Conservation (phyloP, 2,329 filamentous ascomycete genomes). For the Beauveria scarabaeidicola region DNA sequence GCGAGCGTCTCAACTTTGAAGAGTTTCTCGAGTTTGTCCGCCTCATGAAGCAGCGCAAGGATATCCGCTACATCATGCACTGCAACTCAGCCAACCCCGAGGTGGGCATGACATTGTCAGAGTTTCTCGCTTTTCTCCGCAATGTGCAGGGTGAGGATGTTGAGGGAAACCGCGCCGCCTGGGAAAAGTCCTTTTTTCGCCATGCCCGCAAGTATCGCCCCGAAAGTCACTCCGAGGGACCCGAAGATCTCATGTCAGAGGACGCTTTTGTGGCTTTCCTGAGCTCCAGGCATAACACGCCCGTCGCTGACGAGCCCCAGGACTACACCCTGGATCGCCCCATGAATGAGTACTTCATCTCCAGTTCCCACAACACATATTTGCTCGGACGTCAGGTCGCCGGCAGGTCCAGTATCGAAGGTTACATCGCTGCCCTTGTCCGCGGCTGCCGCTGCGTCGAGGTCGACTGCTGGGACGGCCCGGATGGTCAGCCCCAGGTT, state of each 20-base stretch:
- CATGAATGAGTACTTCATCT: slow-evolving; percentile 95
- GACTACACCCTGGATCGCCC: slow-evolving; percentile 67
- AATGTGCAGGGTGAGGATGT: slow-evolving; percentile 70
- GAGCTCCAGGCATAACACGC: slow-evolving; percentile 63
- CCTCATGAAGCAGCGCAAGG: slow-evolving; percentile 73
- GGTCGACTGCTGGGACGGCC: slow-evolving; percentile 96
- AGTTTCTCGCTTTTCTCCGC: slow-evolving; percentile 70
- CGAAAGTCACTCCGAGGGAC: slow-evolving; percentile 37
- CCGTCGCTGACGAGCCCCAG: slow-evolving; percentile 52
- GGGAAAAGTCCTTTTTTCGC: slow-evolving; percentile 65
- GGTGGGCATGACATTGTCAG: slow-evolving; percentile 57
- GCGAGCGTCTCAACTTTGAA: slow-evolving; percentile 61
- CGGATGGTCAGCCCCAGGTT: slow-evolving; percentile 78
- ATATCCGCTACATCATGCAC: slow-evolving; percentile 68
- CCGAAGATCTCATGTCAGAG: slow-evolving; percentile 55
- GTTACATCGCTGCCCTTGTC: slow-evolving; percentile 82
- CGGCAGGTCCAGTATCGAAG: slow-evolving; percentile 86
- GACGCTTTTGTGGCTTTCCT: slow-evolving; percentile 71
- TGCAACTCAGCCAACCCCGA: slow-evolving; percentile 49
- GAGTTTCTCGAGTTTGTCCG: slow-evolving; percentile 81
- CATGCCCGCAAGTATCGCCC: slow-evolving; percentile 53
- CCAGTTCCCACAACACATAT: slow-evolving; percentile 97
- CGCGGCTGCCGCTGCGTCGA: slow-evolving; percentile 92
- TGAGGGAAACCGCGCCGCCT: slow-evolving; percentile 53
- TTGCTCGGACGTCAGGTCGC: slow-evolving; percentile 83